Evolutionary conservation across 2,329 filamentous ascomycete genomes (phyloP), one percentile per base, ranked within the genome.

Genomic region (Plectosphaerella sp.): DNA sequence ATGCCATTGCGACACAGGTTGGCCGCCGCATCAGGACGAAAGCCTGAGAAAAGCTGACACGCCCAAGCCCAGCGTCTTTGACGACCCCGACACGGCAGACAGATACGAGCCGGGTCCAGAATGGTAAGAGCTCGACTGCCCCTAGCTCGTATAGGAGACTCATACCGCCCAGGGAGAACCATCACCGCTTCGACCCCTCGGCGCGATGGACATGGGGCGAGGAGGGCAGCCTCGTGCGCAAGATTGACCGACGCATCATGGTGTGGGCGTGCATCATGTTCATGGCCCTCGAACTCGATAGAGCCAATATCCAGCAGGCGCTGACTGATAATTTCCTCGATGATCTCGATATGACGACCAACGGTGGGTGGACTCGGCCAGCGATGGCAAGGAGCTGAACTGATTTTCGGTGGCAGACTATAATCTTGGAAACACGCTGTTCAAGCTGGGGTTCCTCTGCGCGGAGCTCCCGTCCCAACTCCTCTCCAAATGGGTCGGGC

Each of bases 391-490:
- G 7, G n/a, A 7, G 9, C 22, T 42, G 20, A 4, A 6, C 48
- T 58, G 10, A 59, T 39, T 7, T 3, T n/a, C 14, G 0, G 4
- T 28, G 9, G 2, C 54, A 65, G 71, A 73, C 39, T 78, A 74
- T 57, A 78, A 78, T 51, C 63, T 74, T 1, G 76, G 77, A 16
- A 75, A 74, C 56, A 76, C 73, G 1, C 71, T 80, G 24, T 79
- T 77, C 59, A 70, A 71, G 46, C 63, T 77, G 5, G 68, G 68
- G 1, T 82, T 81, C 54, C 67, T 81, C n/a, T 72, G 69, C 16
- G 75, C 80, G 0, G 81, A 85, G 60, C 67, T 85, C 2, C 82
- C 81, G 0, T 82, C 79, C 0, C 80, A 84, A 57, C 67, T 85
- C 20, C 68, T 84, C 35, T 72, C 69, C 52, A 79, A 84, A 62